Evolutionary conservation across 345 rosid species (phyloP), one percentile per base, ranked within the genome.

Genomic region (Carallia brachiata): DNA sequence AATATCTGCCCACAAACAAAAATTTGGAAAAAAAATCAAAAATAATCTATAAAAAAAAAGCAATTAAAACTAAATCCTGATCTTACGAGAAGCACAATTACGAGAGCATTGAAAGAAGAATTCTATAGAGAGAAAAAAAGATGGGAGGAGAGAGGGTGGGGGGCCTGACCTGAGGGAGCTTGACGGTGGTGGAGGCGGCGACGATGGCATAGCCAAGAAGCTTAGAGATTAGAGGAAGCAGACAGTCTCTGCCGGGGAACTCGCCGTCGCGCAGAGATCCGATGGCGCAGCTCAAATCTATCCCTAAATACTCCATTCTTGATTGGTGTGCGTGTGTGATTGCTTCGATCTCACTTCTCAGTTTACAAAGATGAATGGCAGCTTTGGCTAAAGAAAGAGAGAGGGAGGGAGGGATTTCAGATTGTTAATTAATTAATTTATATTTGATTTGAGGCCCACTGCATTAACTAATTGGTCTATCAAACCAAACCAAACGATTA

Each of bases 111-210:
- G 3, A 39, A 69, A 17, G 12, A 62, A 44, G 4, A 52, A 47
- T 15, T 47, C 4, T 6, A 39, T 7, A 30, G 37, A 47, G 2
- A 9, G 0, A 32, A 68, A 13, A 7, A 52, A 37, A 28, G 34
- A 23, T 27, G 3, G 15, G 12, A 1, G 7, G 58, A 23, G 1
- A 0, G 60, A 6, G 32, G 18, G 8, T 13, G 34, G 6, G 6
- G 32, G 13, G 40, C 23, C 23, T 23, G 37, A 85, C 93, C 97
- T 90, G 97, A 54, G 99, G 99, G 72, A 95, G 84, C 68, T 95
- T 95, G 81, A 95, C 97, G 70, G 97, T 89, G 83, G 96, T 89
- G 76, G 97, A 95, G 74, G 92, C 91, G 62, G 92, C 93, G 48
- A 94, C 96, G 84, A 94, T 90, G 79, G 76, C 76, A 70, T 94